phyloP scores from a whole-genome alignment of 257 asterid species.

The Osmanthus fragrans region DNA sequence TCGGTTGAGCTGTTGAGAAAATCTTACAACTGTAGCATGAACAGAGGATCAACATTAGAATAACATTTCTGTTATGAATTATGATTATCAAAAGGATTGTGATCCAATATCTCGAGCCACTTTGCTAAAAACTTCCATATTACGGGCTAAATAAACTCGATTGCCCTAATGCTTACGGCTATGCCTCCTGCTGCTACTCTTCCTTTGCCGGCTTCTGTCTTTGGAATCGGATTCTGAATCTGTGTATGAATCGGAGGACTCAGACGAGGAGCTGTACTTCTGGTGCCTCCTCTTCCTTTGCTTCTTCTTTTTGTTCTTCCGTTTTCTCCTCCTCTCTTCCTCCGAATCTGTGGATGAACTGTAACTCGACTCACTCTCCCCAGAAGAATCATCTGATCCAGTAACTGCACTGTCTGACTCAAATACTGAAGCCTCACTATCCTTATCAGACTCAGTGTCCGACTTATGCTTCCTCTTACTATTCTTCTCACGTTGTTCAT shows the following conservation, averaged over 20 bases:
- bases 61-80: not conserved
- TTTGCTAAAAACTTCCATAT: too few relatives aligned
- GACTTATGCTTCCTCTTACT: constrained; percentile 89
- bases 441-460: constrained; percentile 56
- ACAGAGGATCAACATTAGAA: not conserved
- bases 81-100: constrained; percentile 1
- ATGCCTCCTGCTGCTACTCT: constrained; percentile 60
- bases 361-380: constrained; percentile 62
- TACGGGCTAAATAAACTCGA: not conserved
- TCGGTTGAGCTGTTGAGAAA: not conserved
- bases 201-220: constrained; percentile 61
- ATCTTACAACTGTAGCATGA: not conserved
- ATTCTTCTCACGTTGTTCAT: constrained; percentile 51
- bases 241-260: constrained; percentile 70
- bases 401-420: constrained; percentile 72
- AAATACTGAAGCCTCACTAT: constrained; percentile 86
- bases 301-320: constrained; percentile 64
- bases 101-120: not conserved
- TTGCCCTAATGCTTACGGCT: constrained; percentile 34
- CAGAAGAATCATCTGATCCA: constrained; percentile 70
- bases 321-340: constrained; percentile 85
- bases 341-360: constrained; percentile 81
- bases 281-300: constrained; percentile 63
- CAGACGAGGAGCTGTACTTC: constrained; percentile 64
- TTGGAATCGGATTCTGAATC: constrained; percentile 84